These are phyloP conservation scores for Xylariales sp. DNA, from an alignment of 2,329 filamentous ascomycete species.

Conservation along the genomic window DNA sequence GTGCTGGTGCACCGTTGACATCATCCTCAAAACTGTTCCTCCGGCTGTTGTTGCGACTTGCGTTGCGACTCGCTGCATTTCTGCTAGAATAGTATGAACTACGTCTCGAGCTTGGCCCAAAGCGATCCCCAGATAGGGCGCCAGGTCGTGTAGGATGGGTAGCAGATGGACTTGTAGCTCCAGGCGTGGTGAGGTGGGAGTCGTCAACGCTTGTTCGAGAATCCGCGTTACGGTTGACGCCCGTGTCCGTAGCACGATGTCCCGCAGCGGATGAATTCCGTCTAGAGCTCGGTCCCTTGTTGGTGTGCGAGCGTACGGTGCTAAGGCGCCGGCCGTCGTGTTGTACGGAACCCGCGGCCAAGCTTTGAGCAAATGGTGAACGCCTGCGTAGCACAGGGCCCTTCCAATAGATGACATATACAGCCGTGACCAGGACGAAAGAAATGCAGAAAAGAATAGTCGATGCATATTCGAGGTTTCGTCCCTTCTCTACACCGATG, in stretches of 20 bases:
- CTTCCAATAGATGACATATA: conserved; percentile 55
- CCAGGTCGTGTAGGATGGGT: background rate
- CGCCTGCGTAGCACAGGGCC: conserved; percentile 46
- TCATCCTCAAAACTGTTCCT: conserved; percentile 8
- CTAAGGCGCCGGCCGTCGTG: conserved; percentile 12
- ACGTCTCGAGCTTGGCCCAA: conserved; percentile 9
- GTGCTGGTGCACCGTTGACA: background rate
- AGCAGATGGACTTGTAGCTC: background rate
- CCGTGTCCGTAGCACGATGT: background rate
- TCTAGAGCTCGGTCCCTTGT: background rate
- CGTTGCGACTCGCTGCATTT: conserved; percentile 10
- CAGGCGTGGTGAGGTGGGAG: background rate
- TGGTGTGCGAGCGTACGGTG: background rate
- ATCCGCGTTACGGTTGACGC: background rate
- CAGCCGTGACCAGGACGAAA: conserved; percentile 45
- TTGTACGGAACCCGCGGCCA: conserved; percentile 37
- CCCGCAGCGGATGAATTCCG: background rate
- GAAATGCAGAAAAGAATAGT: conserved; percentile 50
- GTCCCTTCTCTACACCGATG: conserved; percentile 37
- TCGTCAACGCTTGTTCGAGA: conserved; percentile 1
- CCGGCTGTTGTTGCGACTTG: conserved; percentile 7
- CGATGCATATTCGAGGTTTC: conserved; percentile 49
- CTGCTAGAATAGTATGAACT: conserved; percentile 11
- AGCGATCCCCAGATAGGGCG: conserved; percentile 2
- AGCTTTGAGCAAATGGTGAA: conserved; percentile 54